Base-by-base conservation (phyloP, 768 basidiomycete species). In the Naematelia encephala region DNA sequence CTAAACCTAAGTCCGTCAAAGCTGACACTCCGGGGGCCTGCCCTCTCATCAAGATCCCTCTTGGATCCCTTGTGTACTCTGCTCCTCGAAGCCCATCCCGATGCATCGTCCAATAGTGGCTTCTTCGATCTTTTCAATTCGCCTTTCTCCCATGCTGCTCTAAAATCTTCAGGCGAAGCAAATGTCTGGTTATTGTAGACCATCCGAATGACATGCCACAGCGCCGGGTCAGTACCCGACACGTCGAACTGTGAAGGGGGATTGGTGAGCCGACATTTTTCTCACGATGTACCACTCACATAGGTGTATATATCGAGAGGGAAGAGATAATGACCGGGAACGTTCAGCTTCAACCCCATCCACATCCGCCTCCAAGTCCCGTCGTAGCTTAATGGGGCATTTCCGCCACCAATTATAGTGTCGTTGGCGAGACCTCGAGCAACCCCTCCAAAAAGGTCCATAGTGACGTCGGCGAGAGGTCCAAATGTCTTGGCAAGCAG, bases 141-240 rank as follows among this genome's bases (percentile, higher is more conserved):
- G 39, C 83, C 83, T 59, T 83, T 81, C 47, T 72, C 70, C 75
- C 80, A 85, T 0, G 84, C 84, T 27, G 78, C 79, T 55, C 82
- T 58, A 75, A 87, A 85, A 0, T 80, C 80, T 13, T 80, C 81
- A 1, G 76, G 64, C 25, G 79, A 78, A 13, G 77, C 51, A 70
- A 84, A 87, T 23, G 83, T 66, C 68, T 85, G 84, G 56, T 82
- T 79, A 57, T 86, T 84, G 68, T 86, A 86, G 23, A 85, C 81
- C 58, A 84, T 71, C 77, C 83, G 83, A 44, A 84, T 72, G 21
- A 82, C 65, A 54, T 81, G 81, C 83, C 83, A 86, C 26, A 79
- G 76, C 1, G 78, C 67, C 0, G 80, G 63, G 61, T 86, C 84
- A 0, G 81, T 83, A 5, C 84, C 84, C 8, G 79, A 81, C 22